Evolutionary conservation across 345 rosid genomes (phyloP), one percentile per base, ranked within the genome.

Genomic region (Euphorbia peplus): DNA sequence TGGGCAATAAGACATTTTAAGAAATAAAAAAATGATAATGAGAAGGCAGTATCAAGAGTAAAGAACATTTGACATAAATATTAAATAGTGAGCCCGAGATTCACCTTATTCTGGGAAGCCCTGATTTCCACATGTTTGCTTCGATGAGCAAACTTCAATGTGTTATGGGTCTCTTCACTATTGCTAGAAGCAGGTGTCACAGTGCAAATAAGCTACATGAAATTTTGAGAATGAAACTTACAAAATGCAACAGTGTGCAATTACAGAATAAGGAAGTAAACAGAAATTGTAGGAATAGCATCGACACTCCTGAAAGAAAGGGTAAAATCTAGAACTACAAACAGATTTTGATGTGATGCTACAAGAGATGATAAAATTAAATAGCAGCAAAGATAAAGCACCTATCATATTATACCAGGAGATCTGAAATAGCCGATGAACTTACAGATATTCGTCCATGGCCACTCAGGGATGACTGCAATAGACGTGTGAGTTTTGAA

Each of bases 381-480:
- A 5, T 29, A 64, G 55, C 24, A 35, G 50, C 50, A 13, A 46
- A 35, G 18, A 26, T n/a, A 42, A 46, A 30, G 15, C 15, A 42
- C n/a, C n/a, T 9, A 63, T 47, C 35, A 44, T 51, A 28, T 55
- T 22, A 69, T 47, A 29, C 60, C 63, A 19, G 60, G 63, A 62
- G 37, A 64, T 59, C 37, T 14, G 44, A 37, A 47, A 8, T 60
- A 32, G 32, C 63, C 41, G 55, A 16, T 58, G 26, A 62, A 69
- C 90, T 81, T 80, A 86, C 93, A 81, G 93, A 88, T 53, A 84
- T 67, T 59, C 81, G 81, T 24, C 90, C 93, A 79, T 82, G 80
- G 60, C 93, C 93, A 72, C 90, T 86, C 32, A 88, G 90, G 61
- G 90, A 86, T 63, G 93, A 84, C 79, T 84, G 93, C 81, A 88